Evolutionary conservation across 2,329 filamentous ascomycete genomes (phyloP), one percentile per base, ranked within the genome.

Genomic region (Fusarium sp.): DNA sequence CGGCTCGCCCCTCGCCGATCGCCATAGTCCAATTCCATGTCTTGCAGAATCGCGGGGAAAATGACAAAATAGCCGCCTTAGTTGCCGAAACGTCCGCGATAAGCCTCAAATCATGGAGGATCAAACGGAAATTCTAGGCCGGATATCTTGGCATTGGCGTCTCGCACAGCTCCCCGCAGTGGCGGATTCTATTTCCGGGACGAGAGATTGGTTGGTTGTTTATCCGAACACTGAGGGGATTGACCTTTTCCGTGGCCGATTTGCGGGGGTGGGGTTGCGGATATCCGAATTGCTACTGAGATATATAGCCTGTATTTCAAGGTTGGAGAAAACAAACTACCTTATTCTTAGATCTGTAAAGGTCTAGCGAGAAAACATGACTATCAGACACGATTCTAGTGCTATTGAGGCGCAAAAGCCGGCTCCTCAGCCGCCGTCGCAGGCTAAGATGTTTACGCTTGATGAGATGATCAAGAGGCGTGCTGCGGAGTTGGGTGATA

Each of bases 331-430:
- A 3, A 13, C 28, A 24, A 38, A 14, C 15, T 15, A 19, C 19
- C 19, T 19, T 19, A 40, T 46, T 44, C 2, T 10, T 46, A 7
- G 17, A n/a, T 36, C 22, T 14, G 19, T 42, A 31, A 31, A 31
- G 28, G 21, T 42, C 21, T 24, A 24, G 13, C 21, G 7, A 51
- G n/a, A 40, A 14, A 62, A 14, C 44, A 73, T 73, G 70, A 72
- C 71, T 15, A 73, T 73, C 31, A 65, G 70, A 62, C 70, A 73
- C 53, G 70, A 73, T 7, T 62, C 56, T 2, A 69, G 40, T 14
- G 50, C 38, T 2, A 19, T 47, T 1, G 62, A 59, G 55, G 49
- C 68, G 6, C 44, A 46, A 5, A 72, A 50, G 15, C 57, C 69
- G 2, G 34, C 21, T 3, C 39, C 56, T 2, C 45, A 57, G 17